Conservation (phyloP, 805 yeast species). For the Wickerhamiella allomyrinae region DNA sequence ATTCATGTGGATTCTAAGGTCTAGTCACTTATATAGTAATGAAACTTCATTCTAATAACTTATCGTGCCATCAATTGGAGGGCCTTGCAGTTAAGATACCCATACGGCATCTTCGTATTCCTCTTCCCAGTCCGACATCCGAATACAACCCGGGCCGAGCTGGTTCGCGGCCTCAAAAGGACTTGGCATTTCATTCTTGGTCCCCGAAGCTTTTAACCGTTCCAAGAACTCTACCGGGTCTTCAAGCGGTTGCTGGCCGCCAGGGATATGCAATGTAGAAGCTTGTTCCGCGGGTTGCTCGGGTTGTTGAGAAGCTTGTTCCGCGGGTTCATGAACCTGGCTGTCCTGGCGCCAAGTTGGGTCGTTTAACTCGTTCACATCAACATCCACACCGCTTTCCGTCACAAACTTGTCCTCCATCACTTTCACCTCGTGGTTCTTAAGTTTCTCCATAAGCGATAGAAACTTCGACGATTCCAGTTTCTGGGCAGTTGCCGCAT, state of each 20-base stretch:
- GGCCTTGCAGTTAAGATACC: not conserved
- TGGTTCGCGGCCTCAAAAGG: conserved; percentile 12
- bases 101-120: conserved; percentile 10
- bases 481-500: conserved; percentile 11
- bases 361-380: not conserved
- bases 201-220: not conserved
- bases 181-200: not conserved
- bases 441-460: conserved; percentile 12
- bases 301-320: not conserved
- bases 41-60: not conserved
- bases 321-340: not conserved
- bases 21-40: not conserved
- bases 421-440: conserved; percentile 7
- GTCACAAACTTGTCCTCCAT: conserved; percentile 7
- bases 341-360: not conserved
- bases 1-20: not conserved
- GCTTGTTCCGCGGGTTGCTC: not conserved
- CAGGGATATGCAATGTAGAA: not conserved
- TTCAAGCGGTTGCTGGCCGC: conserved; percentile 12
- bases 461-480: conserved; percentile 15
- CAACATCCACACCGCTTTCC: not conserved
- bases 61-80: not conserved
- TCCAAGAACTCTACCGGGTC: conserved; percentile 16
- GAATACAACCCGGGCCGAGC: conserved; percentile 8
- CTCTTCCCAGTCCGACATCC: conserved; percentile 16